These are phyloP conservation scores for Rhizophora apiculata DNA, from an alignment of 345 rosid genomes.

Conservation along the genomic window DNA sequence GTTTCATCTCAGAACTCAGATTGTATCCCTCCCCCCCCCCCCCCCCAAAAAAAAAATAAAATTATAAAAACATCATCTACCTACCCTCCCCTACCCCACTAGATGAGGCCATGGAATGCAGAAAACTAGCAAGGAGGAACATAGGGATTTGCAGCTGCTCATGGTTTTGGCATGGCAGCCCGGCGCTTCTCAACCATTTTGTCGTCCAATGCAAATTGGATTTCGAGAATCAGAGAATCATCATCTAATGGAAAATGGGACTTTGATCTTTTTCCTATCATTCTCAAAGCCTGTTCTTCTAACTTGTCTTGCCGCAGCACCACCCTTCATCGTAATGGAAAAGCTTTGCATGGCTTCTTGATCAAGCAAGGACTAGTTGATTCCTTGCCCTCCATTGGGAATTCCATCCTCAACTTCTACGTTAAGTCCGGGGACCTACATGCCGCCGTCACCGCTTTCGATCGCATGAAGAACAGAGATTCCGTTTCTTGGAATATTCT, in stretches of 20 bases:
- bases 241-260: slow-evolving; percentile 47
- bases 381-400: slow-evolving; percentile 44
- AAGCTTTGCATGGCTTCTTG: slow-evolving; percentile 43
- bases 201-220: slow-evolving; percentile 33
- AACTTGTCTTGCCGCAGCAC: slow-evolving; percentile 28
- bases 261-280: slow-evolving; percentile 29
- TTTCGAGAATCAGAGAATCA: slow-evolving; percentile 42
- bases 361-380: slow-evolving; percentile 54
- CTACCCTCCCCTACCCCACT: no score
- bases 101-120: no score
- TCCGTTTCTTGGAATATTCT: slow-evolving; percentile 74
- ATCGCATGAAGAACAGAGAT: slow-evolving; percentile 37
- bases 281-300: slow-evolving; percentile 58
- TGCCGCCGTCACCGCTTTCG: slow-evolving; percentile 42
- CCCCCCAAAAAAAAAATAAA: no score
- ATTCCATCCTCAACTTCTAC: slow-evolving; percentile 63
- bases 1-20: no score
- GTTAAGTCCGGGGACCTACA: slow-evolving; percentile 43
- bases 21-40: no score
- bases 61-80: no score
- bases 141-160: no score
- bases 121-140: no score
- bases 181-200: slow-evolving; percentile 11
- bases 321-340: slow-evolving; percentile 24
- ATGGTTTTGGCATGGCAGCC: no score